Base-by-base conservation (phyloP, 2,329 filamentous ascomycete species). In the Calonectria multiphialidica region DNA sequence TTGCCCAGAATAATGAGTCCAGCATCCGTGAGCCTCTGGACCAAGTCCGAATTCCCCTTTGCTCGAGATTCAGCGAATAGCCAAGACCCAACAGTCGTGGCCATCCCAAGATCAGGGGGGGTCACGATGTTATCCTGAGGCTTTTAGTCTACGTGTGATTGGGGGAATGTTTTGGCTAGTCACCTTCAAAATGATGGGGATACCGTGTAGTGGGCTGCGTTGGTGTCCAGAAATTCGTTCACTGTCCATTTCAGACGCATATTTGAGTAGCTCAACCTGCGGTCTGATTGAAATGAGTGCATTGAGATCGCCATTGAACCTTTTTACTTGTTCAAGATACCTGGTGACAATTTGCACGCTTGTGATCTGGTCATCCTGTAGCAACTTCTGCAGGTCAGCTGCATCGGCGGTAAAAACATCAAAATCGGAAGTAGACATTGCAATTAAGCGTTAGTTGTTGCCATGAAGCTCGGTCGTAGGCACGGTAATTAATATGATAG, bases 121-220 rank as follows among this genome's bases (percentile, higher is more conserved):
- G 74, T 76, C 25, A 68, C 68, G 12, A 76, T 57, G 33, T 72
- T 70, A 42, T 72, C 74, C 57, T 62, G 7, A 10, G 2, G 5
- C 3, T 44, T 40, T 61, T 42, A 61, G 57, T 10, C 21, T 42
- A 9, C 1, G n/a, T n/a, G 13, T 9, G 2, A 23, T 25, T 18
- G 2, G 3, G 21, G 2, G 37, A 1, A 23, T 23, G 13, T 2
- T 10, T 42, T 28, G 16, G 16, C 15, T 18, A n/a, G 15, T 62
- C 44, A 62, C 37, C 59, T 77, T 74, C 18, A 76, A 28, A 4
- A 77, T 44, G 9, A 76, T 72, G 2, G 76, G 76, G n/a, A 76
- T 72, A 1, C 74, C 76, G 21, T 77, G 76, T 18, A 75, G 68
- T 4, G 74, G 72, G 2, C 73, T 42, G 6, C 73, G 68, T n/a